These are phyloP conservation scores for Metschnikowia colocasiae DNA, from an alignment of 805 yeast genomes.

Conservation along the genomic window DNA sequence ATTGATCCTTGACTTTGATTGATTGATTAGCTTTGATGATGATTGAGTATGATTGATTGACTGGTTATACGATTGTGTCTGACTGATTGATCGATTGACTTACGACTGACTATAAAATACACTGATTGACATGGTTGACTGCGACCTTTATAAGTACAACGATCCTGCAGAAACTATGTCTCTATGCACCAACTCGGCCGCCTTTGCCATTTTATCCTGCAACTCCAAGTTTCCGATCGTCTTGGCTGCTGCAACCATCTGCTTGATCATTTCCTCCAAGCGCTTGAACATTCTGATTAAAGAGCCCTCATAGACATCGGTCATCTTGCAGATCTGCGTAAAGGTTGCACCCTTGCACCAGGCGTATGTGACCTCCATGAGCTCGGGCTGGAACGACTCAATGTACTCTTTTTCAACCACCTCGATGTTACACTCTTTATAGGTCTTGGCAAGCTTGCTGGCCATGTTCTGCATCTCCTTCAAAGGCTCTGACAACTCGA, in stretches of 20 bases:
- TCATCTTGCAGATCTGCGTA: slow-evolving; percentile 97
- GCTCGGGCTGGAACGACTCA: slow-evolving; percentile 84
- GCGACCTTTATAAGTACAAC: slow-evolving; percentile 52
- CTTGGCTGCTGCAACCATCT: slow-evolving; percentile 85
- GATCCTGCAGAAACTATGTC: slow-evolving; percentile 97
- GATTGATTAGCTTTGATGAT: too few relatives aligned
- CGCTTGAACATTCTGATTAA: slow-evolving; percentile 92
- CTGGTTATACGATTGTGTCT: too few relatives aligned
- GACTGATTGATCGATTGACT: too few relatives aligned
- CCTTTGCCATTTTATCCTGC: slow-evolving; percentile 84
- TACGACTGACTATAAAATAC: too few relatives aligned
- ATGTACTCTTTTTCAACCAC: slow-evolving; percentile 89
- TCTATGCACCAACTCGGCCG: slow-evolving; percentile 83
- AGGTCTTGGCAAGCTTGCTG: slow-evolving; percentile 79
- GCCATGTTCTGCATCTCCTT: slow-evolving; percentile 91
- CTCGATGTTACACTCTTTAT: slow-evolving; percentile 86
- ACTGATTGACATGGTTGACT: neutral
- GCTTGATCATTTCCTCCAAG: slow-evolving; percentile 88
- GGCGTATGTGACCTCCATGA: slow-evolving; percentile 94
- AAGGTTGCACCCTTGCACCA: slow-evolving; percentile 97
- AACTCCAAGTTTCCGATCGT: slow-evolving; percentile 88
- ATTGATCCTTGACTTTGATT: too few relatives aligned
- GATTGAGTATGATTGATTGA: too few relatives aligned
- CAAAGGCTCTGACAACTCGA: slow-evolving; percentile 90
- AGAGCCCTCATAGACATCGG: slow-evolving; percentile 97